Evolutionary conservation across 169 alveolate genomes (phyloP).

Genomic region (Plasmodium knowlesi): DNA sequence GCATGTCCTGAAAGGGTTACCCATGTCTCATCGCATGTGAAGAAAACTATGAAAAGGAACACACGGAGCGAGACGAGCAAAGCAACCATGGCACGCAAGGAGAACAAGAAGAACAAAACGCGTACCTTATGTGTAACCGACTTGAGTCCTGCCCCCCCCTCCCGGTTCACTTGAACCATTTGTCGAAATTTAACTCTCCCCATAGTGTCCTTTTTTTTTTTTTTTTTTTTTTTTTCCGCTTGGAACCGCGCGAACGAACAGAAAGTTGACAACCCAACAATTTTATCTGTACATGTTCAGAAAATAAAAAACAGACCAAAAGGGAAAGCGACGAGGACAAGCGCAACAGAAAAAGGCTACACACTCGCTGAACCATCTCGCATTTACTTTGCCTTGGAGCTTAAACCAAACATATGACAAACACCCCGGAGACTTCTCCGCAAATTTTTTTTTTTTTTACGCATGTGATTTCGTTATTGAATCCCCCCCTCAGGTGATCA

Average conservation of each 20-base stretch:
- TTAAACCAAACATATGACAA: neutral
- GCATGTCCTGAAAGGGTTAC: neutral
- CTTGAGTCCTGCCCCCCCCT: neutral
- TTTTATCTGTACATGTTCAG: conserved; percentile 4
- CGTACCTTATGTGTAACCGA: neutral
- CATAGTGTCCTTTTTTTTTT: neutral
- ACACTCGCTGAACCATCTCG: neutral
- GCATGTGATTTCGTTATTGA: neutral
- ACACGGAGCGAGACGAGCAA: neutral
- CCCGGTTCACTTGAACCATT: neutral
- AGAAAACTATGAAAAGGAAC: neutral
- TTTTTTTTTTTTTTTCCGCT: neutral
- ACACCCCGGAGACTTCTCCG: neutral
- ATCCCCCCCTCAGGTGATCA: neutral
- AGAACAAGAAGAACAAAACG: neutral
- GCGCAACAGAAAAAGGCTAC: neutral
- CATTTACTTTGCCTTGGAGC: neutral
- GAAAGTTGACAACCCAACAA: neutral
- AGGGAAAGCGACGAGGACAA: neutral
- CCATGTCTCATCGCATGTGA: neutral
- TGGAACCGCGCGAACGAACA: neutral
- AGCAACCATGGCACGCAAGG: neutral
- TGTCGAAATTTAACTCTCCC: neutral
- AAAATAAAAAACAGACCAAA: neutral
- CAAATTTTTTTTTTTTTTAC: neutral